Evolutionary conservation across 169 alveolate genomes (phyloP).

Genomic region (Cryptosporidium muris): DNA sequence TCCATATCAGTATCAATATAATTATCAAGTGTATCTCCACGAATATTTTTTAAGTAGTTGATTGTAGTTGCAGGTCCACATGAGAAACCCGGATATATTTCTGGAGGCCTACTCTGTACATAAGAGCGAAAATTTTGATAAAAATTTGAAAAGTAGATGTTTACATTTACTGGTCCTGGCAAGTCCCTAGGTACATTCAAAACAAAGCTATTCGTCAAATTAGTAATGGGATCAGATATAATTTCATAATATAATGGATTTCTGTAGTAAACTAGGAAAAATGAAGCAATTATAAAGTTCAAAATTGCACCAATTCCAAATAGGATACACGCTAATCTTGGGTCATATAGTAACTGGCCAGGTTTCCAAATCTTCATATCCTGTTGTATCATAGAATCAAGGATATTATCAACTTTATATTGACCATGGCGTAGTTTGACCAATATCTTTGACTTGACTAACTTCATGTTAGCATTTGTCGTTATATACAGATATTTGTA

Average conservation of each 20-base stretch:
- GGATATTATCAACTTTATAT: conserved; percentile 47
- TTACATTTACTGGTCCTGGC: conserved; percentile 35
- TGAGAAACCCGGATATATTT: conserved; percentile 51
- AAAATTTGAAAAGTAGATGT: conserved; percentile 44
- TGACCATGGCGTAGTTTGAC: conserved; percentile 27
- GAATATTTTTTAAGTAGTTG: conserved; percentile 19
- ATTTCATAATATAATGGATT: conserved; percentile 10
- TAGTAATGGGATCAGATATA: conserved; percentile 47
- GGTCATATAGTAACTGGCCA: conserved; percentile 33
- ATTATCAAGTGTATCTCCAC: conserved; percentile 52
- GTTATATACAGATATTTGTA: conserved; percentile 35
- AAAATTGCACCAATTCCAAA: conserved; percentile 39
- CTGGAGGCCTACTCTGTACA: conserved; percentile 71
- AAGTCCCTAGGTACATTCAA: conserved; percentile 16
- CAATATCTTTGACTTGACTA: too few relatives aligned
- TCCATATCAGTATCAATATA: conserved; percentile 1
- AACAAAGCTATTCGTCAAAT: conserved; percentile 4
- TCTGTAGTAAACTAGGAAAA: conserved; percentile 32
- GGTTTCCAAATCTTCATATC: conserved; percentile 65
- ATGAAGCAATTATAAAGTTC: conserved; percentile 41
- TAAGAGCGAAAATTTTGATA: conserved; percentile 64
- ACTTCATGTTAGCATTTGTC: background rate
- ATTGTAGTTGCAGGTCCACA: conserved; percentile 65
- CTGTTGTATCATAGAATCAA: conserved; percentile 61
- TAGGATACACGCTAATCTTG: conserved; percentile 33